A percentile compares a stretch with the other conserved stretches of the same genome.
phyloP scores from a whole-genome alignment of 371 early-diverging fungal species.

The Actinomucor elegans region DNA sequence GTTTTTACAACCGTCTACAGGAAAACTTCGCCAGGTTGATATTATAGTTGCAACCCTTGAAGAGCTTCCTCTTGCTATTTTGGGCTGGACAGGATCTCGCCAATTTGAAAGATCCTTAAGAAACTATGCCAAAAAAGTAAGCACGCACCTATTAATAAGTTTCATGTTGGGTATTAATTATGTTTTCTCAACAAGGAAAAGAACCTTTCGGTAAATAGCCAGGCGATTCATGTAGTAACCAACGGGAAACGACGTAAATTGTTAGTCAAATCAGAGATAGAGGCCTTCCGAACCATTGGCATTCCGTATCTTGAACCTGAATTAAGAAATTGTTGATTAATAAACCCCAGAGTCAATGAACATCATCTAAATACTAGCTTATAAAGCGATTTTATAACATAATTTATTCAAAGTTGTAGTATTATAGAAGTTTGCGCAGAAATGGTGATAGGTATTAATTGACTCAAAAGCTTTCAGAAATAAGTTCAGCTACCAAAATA shows the following conservation, averaged over 20 bases:
- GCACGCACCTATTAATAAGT: not conserved
- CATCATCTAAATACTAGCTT: too few species aligned
- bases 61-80: conserved; percentile 36
- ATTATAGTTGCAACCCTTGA: conserved; percentile 31
- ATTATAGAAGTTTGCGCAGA: too few species aligned
- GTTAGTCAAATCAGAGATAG: conserved; percentile 26
- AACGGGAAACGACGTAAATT: conserved; percentile 13
- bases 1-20: conserved; percentile 46
- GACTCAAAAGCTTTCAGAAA: too few species aligned
- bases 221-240: conserved; percentile 29
- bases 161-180: too few species aligned
- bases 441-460: too few species aligned
- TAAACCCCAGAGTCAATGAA: too few species aligned
- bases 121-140: conserved; percentile 37
- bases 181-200: conserved; percentile 19
- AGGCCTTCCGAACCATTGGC: conserved; percentile 36
- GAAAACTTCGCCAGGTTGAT: conserved; percentile 49
- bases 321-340: conserved; percentile 44
- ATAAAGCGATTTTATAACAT: too few species aligned
- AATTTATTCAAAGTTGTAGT: too few species aligned
- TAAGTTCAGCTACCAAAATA: too few species aligned
- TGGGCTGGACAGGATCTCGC: conserved; percentile 56
- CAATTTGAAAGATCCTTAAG: conserved; percentile 42
- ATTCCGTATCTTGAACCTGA: conserved; percentile 45
- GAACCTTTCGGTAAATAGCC: conserved; percentile 27